phyloP scores from a whole-genome alignment of 169 alveolate genomes.

The Plasmodium ovale region DNA sequence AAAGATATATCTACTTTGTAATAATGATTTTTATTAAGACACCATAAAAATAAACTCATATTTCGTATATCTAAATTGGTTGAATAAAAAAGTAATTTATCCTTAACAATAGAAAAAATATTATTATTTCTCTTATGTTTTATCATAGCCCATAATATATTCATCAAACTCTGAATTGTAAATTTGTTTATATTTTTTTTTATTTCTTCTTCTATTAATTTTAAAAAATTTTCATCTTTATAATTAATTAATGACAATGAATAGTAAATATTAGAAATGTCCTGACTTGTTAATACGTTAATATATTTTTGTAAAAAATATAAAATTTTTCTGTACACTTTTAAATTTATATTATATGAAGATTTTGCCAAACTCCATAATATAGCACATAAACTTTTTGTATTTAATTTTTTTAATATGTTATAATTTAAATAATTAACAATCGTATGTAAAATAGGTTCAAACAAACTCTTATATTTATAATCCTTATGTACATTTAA shows the following conservation, averaged over 20 bases:
- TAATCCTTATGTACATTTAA: conserved; percentile 69
- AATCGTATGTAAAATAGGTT: conserved; percentile 11
- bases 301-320: conserved; percentile 55
- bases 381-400: conserved; percentile 73
- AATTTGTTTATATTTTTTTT: conserved; percentile 56
- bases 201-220: conserved; percentile 50
- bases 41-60: conserved; percentile 68
- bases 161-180: conserved; percentile 50
- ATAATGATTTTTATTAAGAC: conserved; percentile 49
- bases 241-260: conserved; percentile 45
- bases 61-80: conserved; percentile 50
- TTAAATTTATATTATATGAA: conserved; percentile 8
- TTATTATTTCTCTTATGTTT: conserved; percentile 56
- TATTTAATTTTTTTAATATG: conserved; percentile 54
- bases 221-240: conserved; percentile 25
- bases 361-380: conserved; percentile 72
- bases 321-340: conserved; percentile 30
- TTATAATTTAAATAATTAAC: conserved; percentile 35
- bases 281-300: conserved; percentile 35
- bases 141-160: conserved; percentile 65
- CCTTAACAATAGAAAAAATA: conserved; percentile 28
- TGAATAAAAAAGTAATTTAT: conserved; percentile 62
- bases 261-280: conserved; percentile 46
- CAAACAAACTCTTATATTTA: conserved; percentile 27
- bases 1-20: conserved; percentile 36